A percentile compares a stretch with the other conserved stretches of the same genome.
phyloP scores from a whole-genome alignment of 495 filamentous ascomycete species.

The Penicillium manginii region DNA sequence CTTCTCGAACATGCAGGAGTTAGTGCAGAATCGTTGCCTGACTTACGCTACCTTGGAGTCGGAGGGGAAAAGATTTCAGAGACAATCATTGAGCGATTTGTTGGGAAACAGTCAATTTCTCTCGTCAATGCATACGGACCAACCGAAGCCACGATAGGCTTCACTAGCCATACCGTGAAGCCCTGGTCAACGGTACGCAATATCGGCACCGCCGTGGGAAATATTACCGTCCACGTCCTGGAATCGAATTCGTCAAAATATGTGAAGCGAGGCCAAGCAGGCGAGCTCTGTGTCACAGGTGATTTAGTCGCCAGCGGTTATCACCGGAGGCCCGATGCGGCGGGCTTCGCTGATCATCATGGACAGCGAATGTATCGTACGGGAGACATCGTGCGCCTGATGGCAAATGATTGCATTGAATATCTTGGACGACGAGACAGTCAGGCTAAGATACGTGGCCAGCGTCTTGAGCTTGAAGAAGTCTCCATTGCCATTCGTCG shows the following conservation, averaged over 20 bases:
- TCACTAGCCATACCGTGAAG: conserved; percentile 68
- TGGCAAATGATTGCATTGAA: conserved; percentile 18
- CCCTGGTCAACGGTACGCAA: conserved; percentile 47
- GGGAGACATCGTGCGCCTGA: conserved; percentile 20
- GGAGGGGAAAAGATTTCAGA: conserved; percentile 36
- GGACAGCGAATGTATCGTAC: conserved; percentile 19
- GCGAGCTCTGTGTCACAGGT: conserved; percentile 80
- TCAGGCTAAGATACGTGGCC: conserved; percentile 35
- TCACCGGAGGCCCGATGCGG: conserved; percentile 62
- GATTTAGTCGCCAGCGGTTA: conserved; percentile 81
- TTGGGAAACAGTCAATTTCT: conserved; percentile 13
- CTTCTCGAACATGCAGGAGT: conserved; percentile 25
- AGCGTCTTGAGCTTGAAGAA: conserved; percentile 45
- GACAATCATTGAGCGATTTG: conserved; percentile 29
- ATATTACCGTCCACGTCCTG: conserved; percentile 65
- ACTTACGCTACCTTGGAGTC: conserved; percentile 29
- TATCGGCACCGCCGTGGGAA: conserved; percentile 6
- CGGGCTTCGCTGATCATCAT: conserved; percentile 28
- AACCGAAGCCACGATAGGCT: conserved; percentile 80
- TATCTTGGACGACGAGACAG: conserved; percentile 15
- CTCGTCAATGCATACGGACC: conserved; percentile 60
- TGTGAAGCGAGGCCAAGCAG: conserved; percentile 69
- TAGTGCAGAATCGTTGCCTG: conserved; percentile 22
- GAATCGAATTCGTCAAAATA: conserved; percentile 59
- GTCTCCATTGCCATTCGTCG: conserved; percentile 30